A percentile compares a stretch with the other conserved stretches of the same genome.
Evolutionary conservation across 179 eudicot species (phyloP).

Genomic region (Monotropa hypopitys): DNA sequence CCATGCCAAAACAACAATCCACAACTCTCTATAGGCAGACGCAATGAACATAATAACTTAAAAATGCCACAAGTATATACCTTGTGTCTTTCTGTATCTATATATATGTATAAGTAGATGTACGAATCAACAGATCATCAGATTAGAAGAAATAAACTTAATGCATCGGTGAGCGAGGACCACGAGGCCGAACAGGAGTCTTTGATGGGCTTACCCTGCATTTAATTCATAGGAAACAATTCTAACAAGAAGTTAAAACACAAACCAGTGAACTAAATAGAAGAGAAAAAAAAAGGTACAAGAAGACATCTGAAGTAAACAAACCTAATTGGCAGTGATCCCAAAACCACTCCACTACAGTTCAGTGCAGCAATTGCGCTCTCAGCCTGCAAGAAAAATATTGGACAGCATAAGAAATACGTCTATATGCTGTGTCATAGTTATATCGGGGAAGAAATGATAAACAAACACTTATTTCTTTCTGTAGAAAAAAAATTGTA

Average conservation of each 20-base stretch:
- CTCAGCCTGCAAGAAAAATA: conserved; percentile 51
- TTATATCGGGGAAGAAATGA: neutral
- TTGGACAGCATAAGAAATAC: neutral
- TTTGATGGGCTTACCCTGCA: conserved; percentile 87
- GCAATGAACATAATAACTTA: conserved; percentile 9
- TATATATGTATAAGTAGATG: conserved; percentile 18
- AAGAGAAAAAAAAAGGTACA: neutral
- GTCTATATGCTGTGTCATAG: neutral
- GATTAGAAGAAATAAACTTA: conserved; percentile 14
- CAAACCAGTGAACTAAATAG: neutral
- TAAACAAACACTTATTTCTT: neutral
- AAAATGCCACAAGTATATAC: conserved; percentile 25
- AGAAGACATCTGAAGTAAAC: neutral
- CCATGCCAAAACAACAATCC: conserved; percentile 18
- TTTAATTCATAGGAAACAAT: neutral
- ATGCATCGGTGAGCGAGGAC: conserved; percentile 34
- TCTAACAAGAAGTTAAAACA: neutral
- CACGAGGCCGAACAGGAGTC: conserved; percentile 75
- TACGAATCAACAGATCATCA: conserved; percentile 19
- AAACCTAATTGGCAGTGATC: conserved; percentile 68
- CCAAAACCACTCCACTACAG: conserved; percentile 68
- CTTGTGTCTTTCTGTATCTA: conserved; percentile 25
- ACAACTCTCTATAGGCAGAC: conserved; percentile 22
- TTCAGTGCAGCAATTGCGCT: conserved; percentile 71
- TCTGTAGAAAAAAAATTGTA: neutral